Base-by-base conservation (phyloP, 2,329 filamentous ascomycete species). In the Didymella glomerata region DNA sequence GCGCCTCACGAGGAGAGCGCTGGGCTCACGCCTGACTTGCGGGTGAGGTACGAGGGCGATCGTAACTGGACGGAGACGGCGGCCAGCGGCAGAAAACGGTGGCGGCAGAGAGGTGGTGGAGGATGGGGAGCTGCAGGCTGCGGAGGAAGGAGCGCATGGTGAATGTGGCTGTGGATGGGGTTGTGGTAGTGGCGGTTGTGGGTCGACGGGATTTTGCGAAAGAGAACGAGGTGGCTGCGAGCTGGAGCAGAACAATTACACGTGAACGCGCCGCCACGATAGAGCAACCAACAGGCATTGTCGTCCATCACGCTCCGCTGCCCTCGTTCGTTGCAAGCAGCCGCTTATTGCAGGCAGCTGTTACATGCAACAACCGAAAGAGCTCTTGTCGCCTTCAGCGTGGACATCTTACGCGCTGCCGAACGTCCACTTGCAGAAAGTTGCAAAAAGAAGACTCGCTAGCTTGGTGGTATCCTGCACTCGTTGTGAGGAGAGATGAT, bases 1-100 rank as follows among this genome's bases (percentile, higher is more conserved):
- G 36, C 52, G 52, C 20, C 52, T 48, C 34, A 54, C 27, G 4
- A 54, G 25, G 4, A 54, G 52, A 28, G 36, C 51, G 14, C 44
- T 42, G n/a, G 51, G 42, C 50, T 40, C 36, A 20, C 36, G 25
- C 36, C 36, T 24, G 8, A 25, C 40, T n/a, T 22, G 48, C 36
- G 48, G 24, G n/a, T 24, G 36, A 18, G 48, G 48, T n/a, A 50
- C 18, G 24, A 50, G 48, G 13, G 48, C 27, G 18, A 42, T 28
- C 11, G 38, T 25, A 13, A 25, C 18, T 16, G 25, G 24, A 16
- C 24, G 36, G 13, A 44, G 34, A 22, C 34, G 48, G n/a, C 25
- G 36, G 18, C 48, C 18, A 9, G 34, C n/a, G 16, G 8, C 14
- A 42, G 18, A 25, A 24, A 28, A 13, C 14, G 18, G 48, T 11